Conservation (phyloP, 257 asterid genomes). For the Sherardia arvensis region DNA sequence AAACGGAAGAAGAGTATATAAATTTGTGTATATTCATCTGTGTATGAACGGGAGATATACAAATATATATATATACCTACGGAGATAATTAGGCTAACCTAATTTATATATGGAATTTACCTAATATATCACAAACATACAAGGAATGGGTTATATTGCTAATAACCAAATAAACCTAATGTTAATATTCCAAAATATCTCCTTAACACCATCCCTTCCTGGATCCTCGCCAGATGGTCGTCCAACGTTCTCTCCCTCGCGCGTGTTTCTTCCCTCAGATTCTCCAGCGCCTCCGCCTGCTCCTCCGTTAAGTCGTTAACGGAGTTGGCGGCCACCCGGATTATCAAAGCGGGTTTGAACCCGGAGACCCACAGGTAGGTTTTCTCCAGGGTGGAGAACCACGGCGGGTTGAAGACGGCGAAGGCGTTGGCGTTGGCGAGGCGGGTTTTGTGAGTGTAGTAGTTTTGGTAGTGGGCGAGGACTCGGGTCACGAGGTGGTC, state of each 20-base stretch:
- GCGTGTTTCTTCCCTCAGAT: constrained; percentile 19
- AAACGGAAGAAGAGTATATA: too few relatives aligned
- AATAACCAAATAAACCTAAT: too few relatives aligned
- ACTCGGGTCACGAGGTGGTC: constrained; percentile 22
- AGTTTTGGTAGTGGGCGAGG: constrained; percentile 35
- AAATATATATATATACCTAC: too few relatives aligned
- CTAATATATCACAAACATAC: too few relatives aligned
- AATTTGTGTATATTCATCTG: too few relatives aligned
- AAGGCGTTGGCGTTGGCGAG: constrained; percentile 31
- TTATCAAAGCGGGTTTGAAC: constrained; percentile 34
- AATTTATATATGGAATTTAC: too few relatives aligned
- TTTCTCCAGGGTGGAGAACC: constrained; percentile 47
- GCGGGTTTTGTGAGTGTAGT: constrained; percentile 33
- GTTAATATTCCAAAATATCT: too few relatives aligned
- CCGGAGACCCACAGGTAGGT: constrained; percentile 45
- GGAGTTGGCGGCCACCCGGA: constrained; percentile 13
- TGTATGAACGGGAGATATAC: too few relatives aligned
- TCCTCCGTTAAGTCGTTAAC: constrained; percentile 21
- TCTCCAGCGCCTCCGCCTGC: constrained; percentile 19
- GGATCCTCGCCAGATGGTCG: constrained; percentile 39
- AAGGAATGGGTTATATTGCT: too few relatives aligned
- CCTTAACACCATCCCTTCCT: too few relatives aligned
- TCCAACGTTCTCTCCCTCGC: constrained; percentile 24
- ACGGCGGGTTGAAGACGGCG: constrained; percentile 33
- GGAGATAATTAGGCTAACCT: too few relatives aligned